phyloP scores from a whole-genome alignment of 768 basidiomycete species.

The Kwoniella heveanensis region DNA sequence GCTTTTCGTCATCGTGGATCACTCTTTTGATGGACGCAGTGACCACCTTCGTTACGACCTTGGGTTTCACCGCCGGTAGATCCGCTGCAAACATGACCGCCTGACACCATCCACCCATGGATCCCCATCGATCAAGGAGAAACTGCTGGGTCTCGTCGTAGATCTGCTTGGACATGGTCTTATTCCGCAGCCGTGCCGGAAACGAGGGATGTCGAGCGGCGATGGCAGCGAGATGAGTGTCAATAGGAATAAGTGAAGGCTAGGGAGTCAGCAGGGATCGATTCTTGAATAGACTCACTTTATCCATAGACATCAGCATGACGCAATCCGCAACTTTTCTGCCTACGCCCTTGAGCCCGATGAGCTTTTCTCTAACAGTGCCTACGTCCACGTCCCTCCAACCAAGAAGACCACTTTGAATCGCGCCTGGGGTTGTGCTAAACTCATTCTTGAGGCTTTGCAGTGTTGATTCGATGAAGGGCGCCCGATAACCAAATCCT shows the following conservation, averaged over 20 bases:
- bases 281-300: constrained; percentile 60
- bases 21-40: constrained; percentile 9
- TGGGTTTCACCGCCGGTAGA: constrained; percentile 25
- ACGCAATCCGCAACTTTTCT: constrained; percentile 96
- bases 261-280: constrained; percentile 51
- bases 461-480: constrained; percentile 66
- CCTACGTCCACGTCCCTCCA: constrained; percentile 60
- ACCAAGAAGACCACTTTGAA: constrained; percentile 31
- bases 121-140: constrained; percentile 48
- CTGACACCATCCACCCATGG: constrained; percentile 54
- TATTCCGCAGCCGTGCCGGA: constrained; percentile 44
- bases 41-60: not conserved
- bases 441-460: constrained; percentile 38
- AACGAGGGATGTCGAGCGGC: constrained; percentile 59
- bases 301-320: constrained; percentile 86
- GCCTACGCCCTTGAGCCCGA: constrained; percentile 87
- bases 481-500: constrained; percentile 94
- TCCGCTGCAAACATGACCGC: constrained; percentile 56
- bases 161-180: constrained; percentile 50
- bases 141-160: constrained; percentile 53
- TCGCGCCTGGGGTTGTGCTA: constrained; percentile 22
- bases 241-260: constrained; percentile 87
- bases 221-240: constrained; percentile 93
- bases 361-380: constrained; percentile 71
- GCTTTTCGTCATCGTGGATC: not conserved